These are phyloP conservation scores for Penicillium sp. DNA, from an alignment of 2,329 filamentous ascomycete species.

Conservation along the genomic window DNA sequence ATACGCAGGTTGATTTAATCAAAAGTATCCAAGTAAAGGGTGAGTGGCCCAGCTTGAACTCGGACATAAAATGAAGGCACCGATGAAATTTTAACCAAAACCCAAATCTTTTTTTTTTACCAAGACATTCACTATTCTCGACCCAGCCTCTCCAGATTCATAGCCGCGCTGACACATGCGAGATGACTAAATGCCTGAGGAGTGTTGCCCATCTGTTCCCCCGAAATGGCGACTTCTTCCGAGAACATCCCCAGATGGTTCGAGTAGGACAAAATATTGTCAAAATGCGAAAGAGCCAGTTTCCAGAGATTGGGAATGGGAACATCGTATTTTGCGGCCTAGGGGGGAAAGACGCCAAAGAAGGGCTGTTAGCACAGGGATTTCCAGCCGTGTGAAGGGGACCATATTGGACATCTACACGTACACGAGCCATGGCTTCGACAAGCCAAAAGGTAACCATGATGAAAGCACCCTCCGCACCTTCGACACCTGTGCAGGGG, in stretches of 20 bases:
- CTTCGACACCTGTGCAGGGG: slow-evolving; percentile 56
- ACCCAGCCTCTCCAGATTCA: slow-evolving; percentile 58
- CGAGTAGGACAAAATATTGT: slow-evolving; percentile 70
- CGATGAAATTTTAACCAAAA: not conserved
- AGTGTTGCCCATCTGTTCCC: slow-evolving; percentile 73
- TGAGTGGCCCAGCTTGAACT: too few species aligned
- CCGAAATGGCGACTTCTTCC: slow-evolving; percentile 68
- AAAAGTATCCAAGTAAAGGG: too few species aligned
- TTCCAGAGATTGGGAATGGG: slow-evolving; percentile 31
- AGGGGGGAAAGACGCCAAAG: not conserved
- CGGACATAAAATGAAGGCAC: too few species aligned
- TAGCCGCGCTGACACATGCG: slow-evolving; percentile 68
- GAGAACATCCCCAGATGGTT: slow-evolving; percentile 75
- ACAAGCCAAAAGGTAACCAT: slow-evolving; percentile 84
- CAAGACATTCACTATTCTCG: slow-evolving; percentile 2
- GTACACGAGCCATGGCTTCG: slow-evolving; percentile 66
- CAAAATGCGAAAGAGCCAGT: slow-evolving; percentile 61
- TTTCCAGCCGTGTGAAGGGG: not conserved
- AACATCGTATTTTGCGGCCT: slow-evolving; percentile 28
- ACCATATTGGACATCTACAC: slow-evolving; percentile 25
- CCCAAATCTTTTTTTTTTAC: not conserved
- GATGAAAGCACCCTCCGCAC: slow-evolving; percentile 67
- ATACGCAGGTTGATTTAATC: too few species aligned
- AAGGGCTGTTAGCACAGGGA: not conserved
- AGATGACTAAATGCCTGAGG: slow-evolving; percentile 74